A percentile compares a stretch with the other conserved stretches of the same genome.
Evolutionary conservation across 1,284 basidiomycete genomes (phyloP).

Genomic region (Malassezia dermatis): DNA sequence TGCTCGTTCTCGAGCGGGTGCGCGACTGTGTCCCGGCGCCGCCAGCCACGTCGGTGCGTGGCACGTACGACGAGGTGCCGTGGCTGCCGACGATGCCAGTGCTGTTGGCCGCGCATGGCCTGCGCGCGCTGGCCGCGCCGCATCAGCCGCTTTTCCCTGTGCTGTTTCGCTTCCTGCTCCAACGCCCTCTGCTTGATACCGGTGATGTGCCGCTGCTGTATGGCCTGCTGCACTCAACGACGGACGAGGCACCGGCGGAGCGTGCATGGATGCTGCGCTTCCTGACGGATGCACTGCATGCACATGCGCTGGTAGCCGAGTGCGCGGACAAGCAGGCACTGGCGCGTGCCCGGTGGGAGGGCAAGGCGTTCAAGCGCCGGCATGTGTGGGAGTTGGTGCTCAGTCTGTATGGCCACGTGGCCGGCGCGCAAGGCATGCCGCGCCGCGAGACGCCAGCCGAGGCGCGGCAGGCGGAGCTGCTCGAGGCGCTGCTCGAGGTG

Average conservation of each 20-base stretch:
- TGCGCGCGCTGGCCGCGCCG: slow-evolving; percentile 69
- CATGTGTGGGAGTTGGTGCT: slow-evolving; percentile 79
- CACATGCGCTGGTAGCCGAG: slow-evolving; percentile 9
- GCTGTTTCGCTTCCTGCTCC: slow-evolving; percentile 69
- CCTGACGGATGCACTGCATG: slow-evolving; percentile 60
- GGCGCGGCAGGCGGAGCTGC: not conserved
- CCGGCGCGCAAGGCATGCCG: slow-evolving; percentile 4
- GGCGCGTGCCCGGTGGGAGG: slow-evolving; percentile 55
- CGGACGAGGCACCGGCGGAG: slow-evolving; percentile 66
- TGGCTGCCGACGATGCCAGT: slow-evolving; percentile 63
- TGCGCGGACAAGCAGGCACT: not conserved
- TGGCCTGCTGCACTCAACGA: slow-evolving; percentile 64
- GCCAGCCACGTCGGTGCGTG: slow-evolving; percentile 26
- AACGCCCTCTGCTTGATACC: slow-evolving; percentile 64
- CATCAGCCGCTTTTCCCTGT: slow-evolving; percentile 69
- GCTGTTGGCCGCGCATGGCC: slow-evolving; percentile 66
- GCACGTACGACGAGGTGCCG: slow-evolving; percentile 39
- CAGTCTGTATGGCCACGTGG: slow-evolving; percentile 58
- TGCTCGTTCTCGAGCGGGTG: slow-evolving; percentile 65
- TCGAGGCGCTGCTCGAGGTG: slow-evolving; percentile 15
- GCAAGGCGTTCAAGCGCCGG: slow-evolving; percentile 66
- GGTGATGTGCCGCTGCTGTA: slow-evolving; percentile 75
- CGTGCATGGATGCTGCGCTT: slow-evolving; percentile 77
- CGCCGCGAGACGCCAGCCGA: not conserved
- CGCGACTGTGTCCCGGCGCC: slow-evolving; percentile 21